Evolutionary conservation across 2,329 filamentous ascomycete species (phyloP).

Genomic region (Aspergillus sp.): DNA sequence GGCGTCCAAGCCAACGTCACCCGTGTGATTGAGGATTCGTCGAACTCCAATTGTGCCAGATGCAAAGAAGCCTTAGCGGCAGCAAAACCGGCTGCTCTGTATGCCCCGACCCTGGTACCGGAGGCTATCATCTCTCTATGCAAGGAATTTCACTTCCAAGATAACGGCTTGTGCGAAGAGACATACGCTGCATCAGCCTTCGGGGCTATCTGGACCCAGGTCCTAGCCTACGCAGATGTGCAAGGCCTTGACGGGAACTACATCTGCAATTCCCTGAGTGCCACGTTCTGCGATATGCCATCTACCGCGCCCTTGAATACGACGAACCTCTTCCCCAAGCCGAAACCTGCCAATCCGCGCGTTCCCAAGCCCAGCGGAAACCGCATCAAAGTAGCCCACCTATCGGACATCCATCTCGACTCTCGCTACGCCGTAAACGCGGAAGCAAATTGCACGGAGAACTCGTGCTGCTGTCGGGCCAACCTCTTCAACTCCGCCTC

Average conservation of each 20-base stretch:
- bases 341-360: slow-evolving; percentile 48
- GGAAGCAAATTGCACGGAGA: slow-evolving; percentile 52
- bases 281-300: slow-evolving; percentile 50
- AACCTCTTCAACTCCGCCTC: slow-evolving; percentile 39
- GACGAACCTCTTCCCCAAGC: slow-evolving; percentile 52
- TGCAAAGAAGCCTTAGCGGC: slow-evolving; percentile 53
- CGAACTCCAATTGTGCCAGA: slow-evolving; percentile 50
- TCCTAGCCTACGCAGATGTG: slow-evolving; percentile 55
- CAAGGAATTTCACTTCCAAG: slow-evolving; percentile 47
- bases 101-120: slow-evolving; percentile 51
- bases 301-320: slow-evolving; percentile 46
- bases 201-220: slow-evolving; percentile 58
- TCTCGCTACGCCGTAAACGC: slow-evolving; percentile 53
- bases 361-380: slow-evolving; percentile 52
- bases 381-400: slow-evolving; percentile 55
- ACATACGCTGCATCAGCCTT: slow-evolving; percentile 50
- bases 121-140: slow-evolving; percentile 54
- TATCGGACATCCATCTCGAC: slow-evolving; percentile 58
- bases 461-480: slow-evolving; percentile 52
- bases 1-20: slow-evolving; percentile 45
- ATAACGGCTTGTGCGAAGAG: slow-evolving; percentile 48
- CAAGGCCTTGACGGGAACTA: slow-evolving; percentile 56
- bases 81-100: slow-evolving; percentile 51
- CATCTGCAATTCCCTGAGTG: slow-evolving; percentile 54
- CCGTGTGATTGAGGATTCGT: slow-evolving; percentile 42